Base-by-base conservation (phyloP, 257 asterid genomes). In the Solanum sejunctum region DNA sequence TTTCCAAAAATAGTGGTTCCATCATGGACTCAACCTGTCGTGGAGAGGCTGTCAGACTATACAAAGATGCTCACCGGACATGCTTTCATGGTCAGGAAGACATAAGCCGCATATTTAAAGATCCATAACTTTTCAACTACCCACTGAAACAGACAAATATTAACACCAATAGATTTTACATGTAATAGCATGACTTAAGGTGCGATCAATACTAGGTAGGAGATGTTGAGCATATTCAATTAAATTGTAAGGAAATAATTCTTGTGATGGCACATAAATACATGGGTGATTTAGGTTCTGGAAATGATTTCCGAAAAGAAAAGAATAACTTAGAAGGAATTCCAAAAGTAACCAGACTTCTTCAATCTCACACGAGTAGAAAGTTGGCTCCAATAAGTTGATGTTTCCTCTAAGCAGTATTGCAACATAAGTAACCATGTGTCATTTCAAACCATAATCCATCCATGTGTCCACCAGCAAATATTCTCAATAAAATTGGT, bases 61-160 rank as follows among this genome's bases (percentile, higher is more conserved):
- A 75, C 20, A 61, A 69, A 83, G 80, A 52, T 52, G 12, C 72
- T 47, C 15, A 1, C 7, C 6, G 66, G 61, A 41, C 80, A 69
- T 45, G 23, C 54, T 83, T 47, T 13, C 23, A 52, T 10, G 54
- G 51, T 66, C 80, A 83, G 61, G 56, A 12, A 71, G 80, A 83
- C 47, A 52, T 28, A 64, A 16, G 23, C 41, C n/a, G 10, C 79
- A 28, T 80, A 83, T 66, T 45, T 77, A 89, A 80, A 85, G 45
- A 58, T 36, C 32, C 73, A 66, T 84, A 84, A 58, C 69, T 26
- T 87, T 60, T 78, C 88, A 87, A 82, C 84, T 60, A 89, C 85
- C 82, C 84, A 61, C 81, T 84, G 83, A 51, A 64, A 49, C 80
- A 79, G 23, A 57, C 45, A 86, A 85, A 84, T 54, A 49, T 20